These are phyloP conservation scores for Pseudocercospora musae DNA, from an alignment of 2,329 filamentous ascomycete species.

Conservation along the genomic window DNA sequence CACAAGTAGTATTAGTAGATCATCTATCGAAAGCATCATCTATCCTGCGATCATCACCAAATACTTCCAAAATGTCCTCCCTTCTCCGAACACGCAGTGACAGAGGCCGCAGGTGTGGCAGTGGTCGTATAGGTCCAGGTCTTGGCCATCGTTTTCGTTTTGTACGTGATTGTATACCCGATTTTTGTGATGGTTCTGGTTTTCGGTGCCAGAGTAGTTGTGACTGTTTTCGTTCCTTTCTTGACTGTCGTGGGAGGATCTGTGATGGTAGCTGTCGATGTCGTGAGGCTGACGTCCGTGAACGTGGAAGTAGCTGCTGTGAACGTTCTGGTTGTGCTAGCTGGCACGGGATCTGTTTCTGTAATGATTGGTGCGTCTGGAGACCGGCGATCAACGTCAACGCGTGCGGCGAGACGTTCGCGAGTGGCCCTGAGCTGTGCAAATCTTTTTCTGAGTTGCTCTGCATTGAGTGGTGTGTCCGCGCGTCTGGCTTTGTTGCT, in stretches of 20 bases:
- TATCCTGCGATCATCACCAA: neutral
- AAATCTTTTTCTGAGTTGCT: conserved; percentile 6
- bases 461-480: neutral
- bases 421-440: neutral
- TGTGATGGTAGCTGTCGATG: conserved; percentile 11
- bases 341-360: conserved; percentile 30
- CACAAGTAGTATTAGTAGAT: neutral
- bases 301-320: conserved; percentile 7
- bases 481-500: conserved; percentile 12
- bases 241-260: conserved; percentile 13
- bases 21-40: neutral
- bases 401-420: conserved; percentile 2
- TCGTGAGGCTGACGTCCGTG: conserved; percentile 2
- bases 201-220: neutral
- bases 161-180: conserved; percentile 7
- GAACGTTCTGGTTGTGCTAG: conserved; percentile 23
- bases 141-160: conserved; percentile 10
- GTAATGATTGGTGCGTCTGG: conserved; percentile 37
- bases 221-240: conserved; percentile 3
- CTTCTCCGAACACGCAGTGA: conserved; percentile 9
- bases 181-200: conserved; percentile 11
- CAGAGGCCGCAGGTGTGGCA: conserved; percentile 7
- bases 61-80: conserved; percentile 17
- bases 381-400: conserved; percentile 28
- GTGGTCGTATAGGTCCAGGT: conserved; percentile 19